These are phyloP conservation scores for Pistacia integerrima DNA, from an alignment of 345 rosid genomes.

Conservation along the genomic window DNA sequence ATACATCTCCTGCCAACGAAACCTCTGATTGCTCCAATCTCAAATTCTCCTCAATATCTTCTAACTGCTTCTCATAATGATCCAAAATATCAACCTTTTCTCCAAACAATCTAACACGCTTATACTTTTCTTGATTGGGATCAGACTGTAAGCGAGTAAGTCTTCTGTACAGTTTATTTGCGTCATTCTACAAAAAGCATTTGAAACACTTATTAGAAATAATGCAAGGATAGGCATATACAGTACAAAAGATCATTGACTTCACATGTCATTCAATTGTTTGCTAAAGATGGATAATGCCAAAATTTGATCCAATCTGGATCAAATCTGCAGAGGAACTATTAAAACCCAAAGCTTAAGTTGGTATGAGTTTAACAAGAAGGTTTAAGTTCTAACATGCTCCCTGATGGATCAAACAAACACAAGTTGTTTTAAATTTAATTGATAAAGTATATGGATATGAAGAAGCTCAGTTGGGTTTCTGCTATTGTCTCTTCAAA, in stretches of 20 bases:
- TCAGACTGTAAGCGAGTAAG: conserved; percentile 51
- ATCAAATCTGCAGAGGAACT: background rate
- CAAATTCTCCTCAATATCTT: conserved; percentile 64
- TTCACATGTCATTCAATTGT: background rate
- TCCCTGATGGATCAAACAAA: background rate
- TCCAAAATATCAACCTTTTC: conserved; percentile 58
- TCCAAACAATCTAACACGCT: conserved; percentile 48
- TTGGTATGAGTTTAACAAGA: background rate
- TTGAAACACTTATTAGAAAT: conserved; percentile 1
- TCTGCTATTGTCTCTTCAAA: background rate
- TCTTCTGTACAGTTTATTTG: conserved; percentile 54
- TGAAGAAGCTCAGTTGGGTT: background rate
- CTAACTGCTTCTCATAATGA: conserved; percentile 70
- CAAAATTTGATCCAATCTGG: background rate
- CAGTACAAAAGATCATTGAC: conserved; percentile 5
- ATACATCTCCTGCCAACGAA: conserved; percentile 62
- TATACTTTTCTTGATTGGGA: conserved; percentile 39
- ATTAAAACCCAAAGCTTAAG: background rate
- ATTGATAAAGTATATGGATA: background rate
- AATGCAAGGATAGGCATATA: background rate
- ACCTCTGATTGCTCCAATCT: conserved; percentile 70
- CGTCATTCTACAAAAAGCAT: conserved; percentile 43
- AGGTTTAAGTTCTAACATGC: background rate
- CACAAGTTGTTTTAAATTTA: too few species aligned
- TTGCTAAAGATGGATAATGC: background rate